Conservation (phyloP, 768 basidiomycete species). For the Leccinum barrowsii region DNA sequence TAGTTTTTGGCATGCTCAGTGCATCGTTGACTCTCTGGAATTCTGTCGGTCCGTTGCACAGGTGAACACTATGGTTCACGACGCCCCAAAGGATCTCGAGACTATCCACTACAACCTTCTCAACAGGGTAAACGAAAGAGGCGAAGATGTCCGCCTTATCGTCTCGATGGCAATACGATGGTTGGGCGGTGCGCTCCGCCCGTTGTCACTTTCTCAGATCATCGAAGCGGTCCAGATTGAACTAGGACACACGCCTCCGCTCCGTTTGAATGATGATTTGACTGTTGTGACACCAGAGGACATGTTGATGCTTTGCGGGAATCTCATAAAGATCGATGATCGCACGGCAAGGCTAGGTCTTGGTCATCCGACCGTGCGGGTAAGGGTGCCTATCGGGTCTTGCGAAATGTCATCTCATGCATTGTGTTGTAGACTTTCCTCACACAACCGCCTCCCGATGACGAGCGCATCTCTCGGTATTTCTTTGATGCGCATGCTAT, state of each 20-base stretch:
- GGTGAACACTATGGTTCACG: slow-evolving; percentile 18
- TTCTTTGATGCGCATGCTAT: slow-evolving; percentile 21
- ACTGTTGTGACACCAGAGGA: slow-evolving; percentile 24
- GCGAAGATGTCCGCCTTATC: slow-evolving; percentile 22
- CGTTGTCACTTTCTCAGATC: slow-evolving; percentile 24
- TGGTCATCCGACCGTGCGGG: slow-evolving; percentile 23
- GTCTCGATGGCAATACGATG: slow-evolving; percentile 24
- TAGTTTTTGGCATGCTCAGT: slow-evolving; percentile 30
- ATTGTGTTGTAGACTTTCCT: slow-evolving; percentile 20
- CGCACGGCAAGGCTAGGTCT: slow-evolving; percentile 19
- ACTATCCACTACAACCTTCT: slow-evolving; percentile 21
- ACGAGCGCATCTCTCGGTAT: slow-evolving; percentile 10
- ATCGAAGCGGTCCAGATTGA: slow-evolving; percentile 30
- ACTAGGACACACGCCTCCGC: slow-evolving; percentile 16
- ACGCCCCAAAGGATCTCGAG: slow-evolving; percentile 20
- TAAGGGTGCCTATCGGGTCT: slow-evolving; percentile 2
- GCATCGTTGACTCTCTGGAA: slow-evolving; percentile 25
- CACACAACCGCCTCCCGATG: slow-evolving; percentile 14
- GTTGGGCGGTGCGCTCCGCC: slow-evolving; percentile 26
- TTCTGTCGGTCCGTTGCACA: slow-evolving; percentile 24
- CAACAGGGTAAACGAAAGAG: slow-evolving; percentile 19
- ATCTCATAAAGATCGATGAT: slow-evolving; percentile 26
- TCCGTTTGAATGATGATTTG: slow-evolving; percentile 24
- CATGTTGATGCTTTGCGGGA: slow-evolving; percentile 26
- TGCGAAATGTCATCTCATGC: background rate